Evolutionary conservation across 2,329 filamentous ascomycete genomes (phyloP).

Genomic region (Penicillium sp.): DNA sequence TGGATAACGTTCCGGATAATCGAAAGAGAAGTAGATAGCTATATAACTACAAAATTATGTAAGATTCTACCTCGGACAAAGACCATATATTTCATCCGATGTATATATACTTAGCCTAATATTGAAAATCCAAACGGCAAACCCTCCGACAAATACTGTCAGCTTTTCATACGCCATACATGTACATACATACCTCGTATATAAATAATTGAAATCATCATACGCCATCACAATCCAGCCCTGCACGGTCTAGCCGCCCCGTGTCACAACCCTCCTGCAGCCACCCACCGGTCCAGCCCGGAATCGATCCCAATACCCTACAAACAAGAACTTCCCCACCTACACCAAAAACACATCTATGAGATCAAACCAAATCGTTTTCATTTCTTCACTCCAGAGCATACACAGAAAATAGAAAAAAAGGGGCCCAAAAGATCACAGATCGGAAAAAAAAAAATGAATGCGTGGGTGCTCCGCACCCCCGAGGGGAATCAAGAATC

Average conservation of each 20-base stretch:
- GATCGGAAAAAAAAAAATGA: slow-evolving; percentile 14
- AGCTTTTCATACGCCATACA: not conserved
- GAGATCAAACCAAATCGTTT: slow-evolving; percentile 5
- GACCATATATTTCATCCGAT: no score
- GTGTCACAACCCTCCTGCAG: slow-evolving; percentile 1
- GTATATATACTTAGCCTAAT: no score
- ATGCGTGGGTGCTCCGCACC: slow-evolving; percentile 21
- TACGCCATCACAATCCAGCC: not conserved
- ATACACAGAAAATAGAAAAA: not conserved
- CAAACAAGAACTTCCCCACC: not conserved
- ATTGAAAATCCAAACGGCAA: no score
- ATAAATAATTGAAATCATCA: not conserved
- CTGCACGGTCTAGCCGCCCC: slow-evolving; percentile 1
- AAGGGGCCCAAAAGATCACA: not conserved
- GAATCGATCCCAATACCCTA: not conserved
- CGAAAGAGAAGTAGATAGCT: not conserved
- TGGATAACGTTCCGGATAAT: no score
- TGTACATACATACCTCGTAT: not conserved
- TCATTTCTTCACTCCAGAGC: slow-evolving; percentile 6
- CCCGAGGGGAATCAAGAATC: slow-evolving; percentile 26
- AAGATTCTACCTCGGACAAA: no score
- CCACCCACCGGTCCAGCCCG: not conserved
- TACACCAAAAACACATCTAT: slow-evolving; percentile 6
- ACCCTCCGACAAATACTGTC: not conserved
- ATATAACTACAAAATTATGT: not conserved